phyloP scores from a whole-genome alignment of 805 yeast genomes.

The Wickerhamomyces rabaulensis region DNA sequence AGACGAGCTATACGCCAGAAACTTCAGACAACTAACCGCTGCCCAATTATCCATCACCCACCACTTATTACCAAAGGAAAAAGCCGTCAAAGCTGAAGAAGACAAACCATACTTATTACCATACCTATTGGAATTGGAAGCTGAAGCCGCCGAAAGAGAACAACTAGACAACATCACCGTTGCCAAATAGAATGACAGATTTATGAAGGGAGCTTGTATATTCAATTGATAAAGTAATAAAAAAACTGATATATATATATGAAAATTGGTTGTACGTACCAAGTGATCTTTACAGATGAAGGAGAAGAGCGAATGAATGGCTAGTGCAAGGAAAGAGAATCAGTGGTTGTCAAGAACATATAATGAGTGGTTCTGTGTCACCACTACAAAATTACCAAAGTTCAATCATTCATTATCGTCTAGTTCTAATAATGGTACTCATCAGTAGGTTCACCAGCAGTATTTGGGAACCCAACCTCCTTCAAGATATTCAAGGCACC shows the following conservation, averaged over 20 bases:
- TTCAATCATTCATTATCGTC: too few species aligned
- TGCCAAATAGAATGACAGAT: constrained; percentile 5
- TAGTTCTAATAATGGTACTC: constrained; percentile 55
- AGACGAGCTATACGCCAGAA: constrained; percentile 82
- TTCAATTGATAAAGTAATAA: not conserved
- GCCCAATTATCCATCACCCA: constrained; percentile 83
- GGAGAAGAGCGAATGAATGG: too few species aligned
- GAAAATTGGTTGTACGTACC: too few species aligned
- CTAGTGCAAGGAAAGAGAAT: too few species aligned
- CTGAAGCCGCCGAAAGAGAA: constrained; percentile 80
- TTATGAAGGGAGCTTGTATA: not conserved
- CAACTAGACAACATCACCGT: constrained; percentile 76
- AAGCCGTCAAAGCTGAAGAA: constrained; percentile 75
- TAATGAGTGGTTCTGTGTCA: too few species aligned
- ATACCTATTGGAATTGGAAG: constrained; percentile 89
- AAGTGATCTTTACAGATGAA: too few species aligned
- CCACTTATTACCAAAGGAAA: constrained; percentile 75
- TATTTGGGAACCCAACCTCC: constrained; percentile 63
- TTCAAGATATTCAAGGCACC: constrained; percentile 47
- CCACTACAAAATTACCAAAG: too few species aligned
- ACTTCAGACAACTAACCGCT: constrained; percentile 87
- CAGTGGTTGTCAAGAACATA: too few species aligned
- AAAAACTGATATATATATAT: not conserved
- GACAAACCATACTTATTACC: constrained; percentile 82
- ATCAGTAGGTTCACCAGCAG: constrained; percentile 49